Percentiles rank a stretch among this genome's conserved stretches.
Evolutionary conservation across 2,329 filamentous ascomycete genomes (phyloP).

Genomic region (Lecanoromycetidae sp.): DNA sequence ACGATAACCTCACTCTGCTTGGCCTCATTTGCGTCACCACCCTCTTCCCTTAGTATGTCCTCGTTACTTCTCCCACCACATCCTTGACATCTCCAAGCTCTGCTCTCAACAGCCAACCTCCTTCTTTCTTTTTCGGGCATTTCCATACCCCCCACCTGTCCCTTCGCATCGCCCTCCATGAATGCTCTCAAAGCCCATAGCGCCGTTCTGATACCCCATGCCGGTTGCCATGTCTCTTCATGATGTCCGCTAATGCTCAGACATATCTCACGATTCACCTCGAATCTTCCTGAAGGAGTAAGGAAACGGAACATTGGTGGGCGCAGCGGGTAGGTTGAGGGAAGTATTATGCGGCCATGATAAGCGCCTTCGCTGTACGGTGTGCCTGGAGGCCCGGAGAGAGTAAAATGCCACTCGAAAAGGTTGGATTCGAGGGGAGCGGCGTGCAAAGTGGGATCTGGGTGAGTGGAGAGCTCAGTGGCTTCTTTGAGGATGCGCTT

Average conservation of each 20-base stretch:
- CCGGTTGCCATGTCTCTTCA: slow-evolving; percentile 97
- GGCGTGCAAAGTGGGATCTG: slow-evolving; percentile 76
- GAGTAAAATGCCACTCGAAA: slow-evolving; percentile 98
- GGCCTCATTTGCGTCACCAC: slow-evolving; percentile 39
- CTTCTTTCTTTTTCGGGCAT: slow-evolving; percentile 55
- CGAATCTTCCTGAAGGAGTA: slow-evolving; percentile 84
- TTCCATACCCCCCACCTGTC: slow-evolving; percentile 84
- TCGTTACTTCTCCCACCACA: slow-evolving; percentile 58
- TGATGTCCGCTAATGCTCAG: slow-evolving; percentile 88
- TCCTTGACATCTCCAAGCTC: slow-evolving; percentile 52
- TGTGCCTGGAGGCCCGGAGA: slow-evolving; percentile 75
- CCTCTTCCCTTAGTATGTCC: slow-evolving; percentile 61
- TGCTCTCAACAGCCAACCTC: slow-evolving; percentile 56
- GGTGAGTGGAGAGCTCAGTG: slow-evolving; percentile 65
- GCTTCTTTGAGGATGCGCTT: slow-evolving; percentile 87
- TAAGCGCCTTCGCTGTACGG: slow-evolving; percentile 75
- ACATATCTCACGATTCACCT: slow-evolving; percentile 94
- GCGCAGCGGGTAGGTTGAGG: slow-evolving; percentile 77
- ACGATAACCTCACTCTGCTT: slow-evolving; percentile 31
- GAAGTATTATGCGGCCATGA: slow-evolving; percentile 88
- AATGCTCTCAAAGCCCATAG: slow-evolving; percentile 68
- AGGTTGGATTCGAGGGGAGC: slow-evolving; percentile 71
- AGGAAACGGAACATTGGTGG: slow-evolving; percentile 93
- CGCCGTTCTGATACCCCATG: slow-evolving; percentile 90
- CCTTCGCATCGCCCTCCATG: slow-evolving; percentile 81